Base-by-base conservation (phyloP, 2,329 filamentous ascomycete genomes). In the Zymoseptoria passerinii region DNA sequence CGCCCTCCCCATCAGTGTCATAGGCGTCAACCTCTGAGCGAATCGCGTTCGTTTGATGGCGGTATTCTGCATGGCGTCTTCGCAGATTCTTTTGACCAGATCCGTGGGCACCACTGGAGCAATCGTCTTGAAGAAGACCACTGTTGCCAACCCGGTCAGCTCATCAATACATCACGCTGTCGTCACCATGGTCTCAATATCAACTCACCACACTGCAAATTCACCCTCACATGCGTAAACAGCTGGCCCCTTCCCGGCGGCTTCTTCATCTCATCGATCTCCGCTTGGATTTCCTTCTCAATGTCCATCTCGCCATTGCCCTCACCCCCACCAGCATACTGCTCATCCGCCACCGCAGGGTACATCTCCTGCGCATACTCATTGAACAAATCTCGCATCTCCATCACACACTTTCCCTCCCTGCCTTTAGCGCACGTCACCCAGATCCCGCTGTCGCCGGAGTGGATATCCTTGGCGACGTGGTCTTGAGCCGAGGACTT, bases 401-500 rank as follows among this genome's bases (percentile, higher is more conserved):
- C 89, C 53, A 79, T 77, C 2, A 87, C 80, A 13, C 88, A 87
- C 72, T 85, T 87, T 49, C 78, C 78, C 73, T 89, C 87, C 76
- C 88, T 86, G 63, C 83, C 83, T 69, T 86, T 82, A 54, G 86
- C 83, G 70, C 87, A 92, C 0, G 88, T 91, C 28, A 86, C 85
- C 87, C 88, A 92, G 59, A 92, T 84, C 4, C 89, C 89, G 55
- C 80, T 77, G 67, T 91, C 87, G 4, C 88, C 87, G 4, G 86
- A 77, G 65, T 88, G 82, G 52, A 91, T 79, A 35, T 58, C 57
- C 50, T 28, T 23, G 50, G 28, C 50, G n/a, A 4, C 13, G 18
- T 52, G 50, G 53, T 73, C 59, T 18, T 60, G 59, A 8, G 57
- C 68, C 23, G 23, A 23, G 35, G 67, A 65, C 28, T 64, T 68